Evolutionary conservation across 169 alveolate species (phyloP).

Genomic region (Perkinsus olseni): DNA sequence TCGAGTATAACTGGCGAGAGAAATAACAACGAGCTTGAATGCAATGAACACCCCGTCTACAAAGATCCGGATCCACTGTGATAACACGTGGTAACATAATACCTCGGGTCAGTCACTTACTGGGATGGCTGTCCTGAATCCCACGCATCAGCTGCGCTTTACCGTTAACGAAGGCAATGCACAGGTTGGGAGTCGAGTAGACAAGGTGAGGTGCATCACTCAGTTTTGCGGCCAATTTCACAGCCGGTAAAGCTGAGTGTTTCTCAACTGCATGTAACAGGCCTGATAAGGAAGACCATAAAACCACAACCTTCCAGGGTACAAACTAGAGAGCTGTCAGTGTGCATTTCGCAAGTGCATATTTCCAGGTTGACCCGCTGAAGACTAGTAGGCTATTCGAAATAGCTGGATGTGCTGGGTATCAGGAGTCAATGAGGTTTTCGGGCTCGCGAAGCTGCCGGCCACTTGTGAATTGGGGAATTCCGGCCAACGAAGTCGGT

Average conservation of each 20-base stretch:
- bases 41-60: too few relatives aligned
- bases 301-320: background rate
- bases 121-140: constrained; percentile 64
- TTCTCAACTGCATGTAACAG: background rate
- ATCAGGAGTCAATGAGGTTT: too few relatives aligned
- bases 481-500: too few relatives aligned
- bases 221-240: background rate
- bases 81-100: too few relatives aligned
- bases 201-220: background rate
- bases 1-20: constrained; percentile 35
- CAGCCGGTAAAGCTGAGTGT: background rate
- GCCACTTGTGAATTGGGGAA: too few relatives aligned
- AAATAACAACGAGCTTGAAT: background rate
- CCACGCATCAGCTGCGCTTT: constrained; percentile 62
- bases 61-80: too few relatives aligned
- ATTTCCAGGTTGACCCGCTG: too few relatives aligned
- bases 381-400: too few relatives aligned
- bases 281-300: background rate
- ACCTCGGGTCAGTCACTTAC: too few relatives aligned
- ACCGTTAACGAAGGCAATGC: constrained; percentile 61
- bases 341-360: too few relatives aligned
- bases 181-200: constrained; percentile 19
- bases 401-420: constrained; percentile 17
- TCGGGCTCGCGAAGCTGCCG: too few relatives aligned
- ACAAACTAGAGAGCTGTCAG: background rate